These are phyloP conservation scores for Schizosaccharomyces versatilis DNA, from an alignment of 1,139 yeast genomes.

Conservation along the genomic window DNA sequence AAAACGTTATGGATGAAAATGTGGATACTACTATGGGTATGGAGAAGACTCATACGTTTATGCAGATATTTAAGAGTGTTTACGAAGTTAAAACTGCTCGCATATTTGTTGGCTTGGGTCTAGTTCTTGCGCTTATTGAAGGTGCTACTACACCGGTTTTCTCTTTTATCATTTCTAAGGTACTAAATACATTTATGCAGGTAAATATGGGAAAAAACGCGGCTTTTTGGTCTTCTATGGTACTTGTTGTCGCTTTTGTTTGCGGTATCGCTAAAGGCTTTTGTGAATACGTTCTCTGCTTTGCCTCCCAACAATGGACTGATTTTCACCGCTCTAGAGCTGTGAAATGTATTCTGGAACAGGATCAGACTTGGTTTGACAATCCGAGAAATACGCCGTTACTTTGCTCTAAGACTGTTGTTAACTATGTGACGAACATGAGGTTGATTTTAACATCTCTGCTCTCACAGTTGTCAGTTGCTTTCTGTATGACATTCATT, in stretches of 20 bases:
- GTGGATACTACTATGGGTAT: background rate
- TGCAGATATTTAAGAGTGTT: background rate
- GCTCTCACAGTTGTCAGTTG: slow-evolving; percentile 21
- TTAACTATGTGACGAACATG: slow-evolving; percentile 66
- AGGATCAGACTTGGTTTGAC: slow-evolving; percentile 36
- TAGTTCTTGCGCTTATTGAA: slow-evolving; percentile 30
- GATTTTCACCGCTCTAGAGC: slow-evolving; percentile 29
- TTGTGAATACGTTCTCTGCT: slow-evolving; percentile 30
- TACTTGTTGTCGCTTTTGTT: slow-evolving; percentile 34
- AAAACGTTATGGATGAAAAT: background rate
- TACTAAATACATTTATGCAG: slow-evolving; percentile 25
- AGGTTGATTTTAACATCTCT: slow-evolving; percentile 41
- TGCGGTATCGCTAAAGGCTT: slow-evolving; percentile 39
- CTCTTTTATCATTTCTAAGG: slow-evolving; percentile 51
- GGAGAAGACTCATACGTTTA: background rate
- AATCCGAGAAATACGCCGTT: slow-evolving; percentile 22
- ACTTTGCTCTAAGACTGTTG: slow-evolving; percentile 39
- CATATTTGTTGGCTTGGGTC: slow-evolving; percentile 27
- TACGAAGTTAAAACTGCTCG: slow-evolving; percentile 15
- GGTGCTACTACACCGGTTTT: slow-evolving; percentile 57
- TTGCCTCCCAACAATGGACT: slow-evolving; percentile 51
- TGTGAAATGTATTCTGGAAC: slow-evolving; percentile 29
- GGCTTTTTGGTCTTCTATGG: slow-evolving; percentile 44
- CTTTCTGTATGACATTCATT: slow-evolving; percentile 30
- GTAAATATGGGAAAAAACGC: slow-evolving; percentile 21